Base-by-base conservation (phyloP, 1,139 yeast genomes). In the Pichia terricola region DNA sequence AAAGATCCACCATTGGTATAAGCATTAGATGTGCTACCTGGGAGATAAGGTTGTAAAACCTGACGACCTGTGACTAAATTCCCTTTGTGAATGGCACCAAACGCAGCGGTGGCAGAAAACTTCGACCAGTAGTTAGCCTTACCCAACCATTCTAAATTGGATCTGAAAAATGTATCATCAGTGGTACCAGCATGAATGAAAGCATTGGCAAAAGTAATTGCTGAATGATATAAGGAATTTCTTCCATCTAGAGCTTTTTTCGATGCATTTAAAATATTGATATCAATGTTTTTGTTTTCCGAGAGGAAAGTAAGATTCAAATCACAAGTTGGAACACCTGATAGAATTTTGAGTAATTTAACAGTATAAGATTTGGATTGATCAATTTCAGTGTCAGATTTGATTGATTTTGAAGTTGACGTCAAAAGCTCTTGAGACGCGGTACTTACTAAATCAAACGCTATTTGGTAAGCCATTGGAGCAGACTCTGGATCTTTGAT, bases 101-200 rank as follows among this genome's bases (percentile, higher is more conserved):
- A 71, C 11, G 97, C 96, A 25, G 98, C 98, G 31, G 98, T 91
- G 5, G 98, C 97, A 0, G 95, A 80, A 61, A 91, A 91, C 61
- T 91, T 91, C 7, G 96, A 89, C 99, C 99, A 91, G 65, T 89
- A 89, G 42, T 94, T 82, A 10, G 98, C 97, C 66, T 88, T 87
- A 35, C 95, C 95, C 53, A 91, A 72, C 97, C 97, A 94, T 58
- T 91, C 96, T 55, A 89, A 71, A 60, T 91, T 91, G 41, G 84
- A 77, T 62, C 96, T 75, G 65, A 91, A 85, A 59, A 91, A 91
- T 2, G 91, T 79, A 62, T 91, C 97, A 56, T 88, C 94, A 26
- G 97, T 87, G 9, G 99, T 94, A 50, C 98, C 98, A 32, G 94
- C 89, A 64, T 89, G 96, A 78, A 89, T 77, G 59, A 87, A 88